Conservation (phyloP, 208 protist species). For the Naegleria lovaniensis region DNA sequence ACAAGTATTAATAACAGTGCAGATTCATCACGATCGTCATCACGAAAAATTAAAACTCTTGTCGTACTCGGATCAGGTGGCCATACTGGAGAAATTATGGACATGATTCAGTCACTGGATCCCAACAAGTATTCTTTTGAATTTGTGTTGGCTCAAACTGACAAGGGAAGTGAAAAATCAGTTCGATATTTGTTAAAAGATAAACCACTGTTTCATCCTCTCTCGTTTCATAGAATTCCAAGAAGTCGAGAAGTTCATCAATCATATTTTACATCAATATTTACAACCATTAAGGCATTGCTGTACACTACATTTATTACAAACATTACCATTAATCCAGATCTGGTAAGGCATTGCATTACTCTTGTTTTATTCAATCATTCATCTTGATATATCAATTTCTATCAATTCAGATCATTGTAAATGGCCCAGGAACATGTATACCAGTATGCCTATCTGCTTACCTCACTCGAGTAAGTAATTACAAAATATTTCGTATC, state of each 20-base stretch:
- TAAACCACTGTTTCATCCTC: conserved; percentile 43
- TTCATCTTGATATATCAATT: background rate
- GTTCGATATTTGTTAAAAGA: conserved; percentile 52
- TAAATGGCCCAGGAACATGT: conserved; percentile 80
- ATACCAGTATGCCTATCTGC: conserved; percentile 65
- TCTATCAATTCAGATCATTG: conserved; percentile 49
- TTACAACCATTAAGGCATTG: conserved; percentile 56
- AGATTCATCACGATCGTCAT: background rate
- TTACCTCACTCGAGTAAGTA: conserved; percentile 46
- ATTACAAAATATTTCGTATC: background rate
- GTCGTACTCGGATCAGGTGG: conserved; percentile 26
- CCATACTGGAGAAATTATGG: conserved; percentile 12
- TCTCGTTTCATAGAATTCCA: conserved; percentile 58
- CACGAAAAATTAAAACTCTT: background rate
- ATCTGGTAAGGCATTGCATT: background rate
- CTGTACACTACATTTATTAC: background rate
- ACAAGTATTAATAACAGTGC: too few species aligned
- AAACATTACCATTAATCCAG: background rate
- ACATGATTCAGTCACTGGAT: background rate
- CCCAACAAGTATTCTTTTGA: conserved; percentile 40
- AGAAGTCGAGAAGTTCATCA: conserved; percentile 77
- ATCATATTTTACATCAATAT: conserved; percentile 68
- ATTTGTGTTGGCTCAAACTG: conserved; percentile 59
- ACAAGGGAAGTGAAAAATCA: conserved; percentile 54
- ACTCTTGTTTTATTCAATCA: background rate